Evolutionary conservation across 2,329 filamentous ascomycete species (phyloP).

Genomic region (Alternaria tenuissima): DNA sequence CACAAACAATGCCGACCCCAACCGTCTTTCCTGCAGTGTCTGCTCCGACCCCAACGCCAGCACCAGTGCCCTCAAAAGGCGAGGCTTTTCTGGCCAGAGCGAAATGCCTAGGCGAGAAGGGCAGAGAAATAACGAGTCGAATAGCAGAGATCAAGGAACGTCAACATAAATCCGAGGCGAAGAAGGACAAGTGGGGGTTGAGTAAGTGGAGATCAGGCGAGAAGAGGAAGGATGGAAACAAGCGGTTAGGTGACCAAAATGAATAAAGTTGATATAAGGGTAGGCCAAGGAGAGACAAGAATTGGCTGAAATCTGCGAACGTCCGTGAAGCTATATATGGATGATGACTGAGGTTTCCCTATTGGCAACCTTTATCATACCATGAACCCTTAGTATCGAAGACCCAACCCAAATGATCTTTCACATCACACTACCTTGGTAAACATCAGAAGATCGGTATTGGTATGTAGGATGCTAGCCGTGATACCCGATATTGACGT

Average conservation of each 20-base stretch:
- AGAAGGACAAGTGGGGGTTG: background rate
- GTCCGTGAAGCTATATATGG: no score
- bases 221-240: background rate
- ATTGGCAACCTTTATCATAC: no score
- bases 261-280: background rate
- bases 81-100: background rate
- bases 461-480: no score
- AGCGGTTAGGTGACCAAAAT: background rate
- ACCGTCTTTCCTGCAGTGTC: background rate
- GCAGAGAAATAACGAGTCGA: background rate
- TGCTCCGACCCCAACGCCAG: background rate
- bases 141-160: conserved; percentile 1
- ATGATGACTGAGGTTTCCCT: no score
- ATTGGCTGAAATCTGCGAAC: background rate
- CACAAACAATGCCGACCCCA: background rate
- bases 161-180: background rate
- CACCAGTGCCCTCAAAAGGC: background rate
- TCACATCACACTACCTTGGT: no score
- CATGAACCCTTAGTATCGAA: no score
- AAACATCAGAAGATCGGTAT: no score
- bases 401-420: no score
- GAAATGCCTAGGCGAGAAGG: conserved; percentile 1
- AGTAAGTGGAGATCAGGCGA: background rate
- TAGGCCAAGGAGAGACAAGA: background rate
- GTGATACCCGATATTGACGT: no score